These are phyloP conservation scores for Paramicrosporidium saccamoebae DNA, from an alignment of 371 early-diverging fungal species.

Conservation along the genomic window DNA sequence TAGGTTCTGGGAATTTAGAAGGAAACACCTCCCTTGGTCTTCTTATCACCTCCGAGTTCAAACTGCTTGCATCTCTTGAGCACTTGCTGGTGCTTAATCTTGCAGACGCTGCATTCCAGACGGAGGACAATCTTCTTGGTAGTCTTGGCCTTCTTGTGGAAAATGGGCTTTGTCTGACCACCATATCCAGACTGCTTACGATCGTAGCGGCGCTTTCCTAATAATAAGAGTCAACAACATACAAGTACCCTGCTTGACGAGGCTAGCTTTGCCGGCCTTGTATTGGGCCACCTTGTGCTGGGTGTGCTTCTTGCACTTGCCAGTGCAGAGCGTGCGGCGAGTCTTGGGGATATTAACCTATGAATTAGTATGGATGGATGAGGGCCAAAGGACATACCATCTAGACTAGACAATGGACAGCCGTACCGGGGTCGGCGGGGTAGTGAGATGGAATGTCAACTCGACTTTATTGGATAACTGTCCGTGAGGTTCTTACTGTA, in stretches of 20 bases:
- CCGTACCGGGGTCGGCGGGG: too few species aligned
- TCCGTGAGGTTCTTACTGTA: too few species aligned
- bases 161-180: constrained; percentile 98
- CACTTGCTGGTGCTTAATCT: constrained; percentile 72
- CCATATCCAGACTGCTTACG: constrained; percentile 78
- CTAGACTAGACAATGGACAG: too few species aligned
- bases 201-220: constrained; percentile 45
- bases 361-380: too few species aligned
- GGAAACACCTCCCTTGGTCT: constrained; percentile 13
- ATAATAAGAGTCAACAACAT: constrained; percentile 7
- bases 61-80: constrained; percentile 98
- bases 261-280: constrained; percentile 95
- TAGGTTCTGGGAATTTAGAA: background rate
- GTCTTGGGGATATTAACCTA: constrained; percentile 95
- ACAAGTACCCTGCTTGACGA: constrained; percentile 76
- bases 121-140: constrained; percentile 97
- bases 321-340: constrained; percentile 90
- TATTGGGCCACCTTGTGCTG: constrained; percentile 95
- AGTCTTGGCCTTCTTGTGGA: constrained; percentile 81
- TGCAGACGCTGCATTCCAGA: constrained; percentile 92
- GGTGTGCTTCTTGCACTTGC: constrained; percentile 85
- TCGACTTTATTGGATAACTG: too few species aligned
- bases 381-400: too few species aligned
- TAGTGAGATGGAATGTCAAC: too few species aligned
- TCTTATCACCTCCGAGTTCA: constrained; percentile 98